Base-by-base conservation (phyloP, 2,329 filamentous ascomycete species). In the Rhinocladiella similis region DNA sequence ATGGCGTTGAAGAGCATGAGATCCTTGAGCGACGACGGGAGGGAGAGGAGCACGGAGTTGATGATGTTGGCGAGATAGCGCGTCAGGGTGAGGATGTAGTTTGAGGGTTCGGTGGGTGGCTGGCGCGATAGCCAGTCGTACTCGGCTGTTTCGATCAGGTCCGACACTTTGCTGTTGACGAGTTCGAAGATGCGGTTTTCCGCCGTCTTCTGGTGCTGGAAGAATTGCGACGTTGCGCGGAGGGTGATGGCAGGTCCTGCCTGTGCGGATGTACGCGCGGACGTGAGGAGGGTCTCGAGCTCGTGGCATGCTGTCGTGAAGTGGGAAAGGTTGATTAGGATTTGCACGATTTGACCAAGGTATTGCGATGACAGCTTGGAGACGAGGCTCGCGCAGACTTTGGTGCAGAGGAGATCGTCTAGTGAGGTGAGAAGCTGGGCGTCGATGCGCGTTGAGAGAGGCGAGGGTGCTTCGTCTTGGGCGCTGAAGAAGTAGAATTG, bases 401-500 rank as follows among this genome's bases (percentile, higher is more conserved):
- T 94, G 65, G 90, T 83, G 48, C 89, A 93, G 42, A 99, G 82
- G n/a, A 99, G 85, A 65, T 96, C 89, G 69, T 99, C 95, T n/a
- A 99, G 77, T 4, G 91, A 90, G 72, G 87, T 88, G 70, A 88
- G 88, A 5, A 99, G 79, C 0, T 91, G 96, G 62, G 95, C 89
- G 64, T 99, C 94, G 64, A 99, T 96, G 51, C 95, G 83, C 60
- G 84, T 87, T 3, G 61, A 50, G 10, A 63, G 50, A n/a, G 63
- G 60, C 1, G 91, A 89, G 63, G 96, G 90, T 62, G 94, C 88
- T 69, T 97, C 97, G 70, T 97, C 91, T 68, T 97, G 92, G 67
- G 96, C 92, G 7, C 90, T 91, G 74, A 97, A 99, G 72, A 95
- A 92, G 72, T 97, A 97, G 68, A 99, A 97, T 69, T 97, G 92